phyloP scores from a whole-genome alignment of 2,329 filamentous ascomycete genomes.

The Aureobasidium namibiae region DNA sequence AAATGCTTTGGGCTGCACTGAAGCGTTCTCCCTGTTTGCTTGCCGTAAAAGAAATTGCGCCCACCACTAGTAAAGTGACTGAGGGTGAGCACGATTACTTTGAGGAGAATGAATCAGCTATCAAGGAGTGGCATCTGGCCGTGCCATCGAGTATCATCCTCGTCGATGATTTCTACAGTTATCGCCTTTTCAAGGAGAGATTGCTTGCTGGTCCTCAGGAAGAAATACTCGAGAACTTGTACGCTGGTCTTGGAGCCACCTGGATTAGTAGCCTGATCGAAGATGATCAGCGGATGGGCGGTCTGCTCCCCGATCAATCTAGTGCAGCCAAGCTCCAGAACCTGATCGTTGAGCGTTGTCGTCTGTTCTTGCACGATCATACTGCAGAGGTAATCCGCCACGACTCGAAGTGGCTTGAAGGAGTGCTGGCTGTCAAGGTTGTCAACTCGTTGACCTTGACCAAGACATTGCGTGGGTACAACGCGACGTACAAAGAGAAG shows the following conservation, averaged over 20 bases:
- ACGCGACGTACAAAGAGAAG: conserved; percentile 63
- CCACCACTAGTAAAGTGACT: conserved; percentile 45
- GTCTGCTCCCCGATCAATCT: conserved; percentile 56
- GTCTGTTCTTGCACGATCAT: conserved; percentile 84
- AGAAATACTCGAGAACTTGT: conserved; percentile 76
- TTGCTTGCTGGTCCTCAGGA: conserved; percentile 86
- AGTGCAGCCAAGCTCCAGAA: conserved; percentile 63
- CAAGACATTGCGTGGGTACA: conserved; percentile 63
- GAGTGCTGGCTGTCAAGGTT: conserved; percentile 67
- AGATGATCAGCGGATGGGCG: conserved; percentile 66
- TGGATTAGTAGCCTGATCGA: conserved; percentile 70
- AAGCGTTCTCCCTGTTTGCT: conserved; percentile 68
- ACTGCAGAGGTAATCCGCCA: conserved; percentile 71
- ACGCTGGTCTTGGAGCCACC: conserved; percentile 68
- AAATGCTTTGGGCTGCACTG: conserved; percentile 67
- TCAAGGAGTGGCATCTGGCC: conserved; percentile 73
- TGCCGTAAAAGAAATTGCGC: conserved; percentile 67
- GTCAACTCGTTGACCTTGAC: conserved; percentile 72
- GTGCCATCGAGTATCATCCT: conserved; percentile 65
- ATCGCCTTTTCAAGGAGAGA: conserved; percentile 76
- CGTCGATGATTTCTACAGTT: conserved; percentile 81
- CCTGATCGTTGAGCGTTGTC: conserved; percentile 77
- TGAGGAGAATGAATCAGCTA: conserved; percentile 41
- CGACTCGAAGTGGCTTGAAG: conserved; percentile 84
- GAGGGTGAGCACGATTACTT: conserved; percentile 33